Evolutionary conservation across 139 green algal species (phyloP).

Genomic region (Chlamydomonas sphaeroides): DNA sequence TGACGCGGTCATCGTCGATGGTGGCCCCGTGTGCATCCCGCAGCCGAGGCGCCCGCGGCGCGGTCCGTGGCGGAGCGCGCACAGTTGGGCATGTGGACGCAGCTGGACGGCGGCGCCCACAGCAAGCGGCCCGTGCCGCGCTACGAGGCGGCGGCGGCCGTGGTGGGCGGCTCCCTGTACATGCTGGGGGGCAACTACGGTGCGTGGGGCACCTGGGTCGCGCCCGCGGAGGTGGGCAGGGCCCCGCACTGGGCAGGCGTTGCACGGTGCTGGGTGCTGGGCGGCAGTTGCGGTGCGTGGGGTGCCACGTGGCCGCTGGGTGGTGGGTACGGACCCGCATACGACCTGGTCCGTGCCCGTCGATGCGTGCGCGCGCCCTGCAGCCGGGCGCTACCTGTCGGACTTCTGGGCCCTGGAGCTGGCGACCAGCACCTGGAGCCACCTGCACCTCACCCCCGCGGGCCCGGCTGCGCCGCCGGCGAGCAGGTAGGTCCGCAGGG

Average conservation of each 20-base stretch:
- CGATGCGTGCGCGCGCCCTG: no score
- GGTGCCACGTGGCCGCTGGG: no score
- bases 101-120: background rate
- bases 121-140: slow-evolving; percentile 62
- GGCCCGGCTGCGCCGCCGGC: background rate
- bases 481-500: background rate
- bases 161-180: slow-evolving; percentile 77
- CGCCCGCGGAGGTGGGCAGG: no score
- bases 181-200: slow-evolving; percentile 90
- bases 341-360: no score
- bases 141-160: slow-evolving; percentile 84
- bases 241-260: no score
- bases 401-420: slow-evolving; percentile 91
- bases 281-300: no score
- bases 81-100: slow-evolving; percentile 22
- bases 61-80: slow-evolving; percentile 38
- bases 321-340: no score
- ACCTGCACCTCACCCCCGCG: background rate
- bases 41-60: no score
- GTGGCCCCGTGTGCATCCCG: no score
- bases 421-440: slow-evolving; percentile 74
- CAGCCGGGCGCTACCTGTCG: slow-evolving; percentile 86
- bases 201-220: slow-evolving; percentile 22
- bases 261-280: no score
- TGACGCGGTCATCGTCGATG: no score